A percentile compares a stretch with the other conserved stretches of the same genome.
These are phyloP conservation scores for Cordyceps cateniannulata DNA, from an alignment of 2,329 filamentous ascomycete genomes.

Conservation along the genomic window DNA sequence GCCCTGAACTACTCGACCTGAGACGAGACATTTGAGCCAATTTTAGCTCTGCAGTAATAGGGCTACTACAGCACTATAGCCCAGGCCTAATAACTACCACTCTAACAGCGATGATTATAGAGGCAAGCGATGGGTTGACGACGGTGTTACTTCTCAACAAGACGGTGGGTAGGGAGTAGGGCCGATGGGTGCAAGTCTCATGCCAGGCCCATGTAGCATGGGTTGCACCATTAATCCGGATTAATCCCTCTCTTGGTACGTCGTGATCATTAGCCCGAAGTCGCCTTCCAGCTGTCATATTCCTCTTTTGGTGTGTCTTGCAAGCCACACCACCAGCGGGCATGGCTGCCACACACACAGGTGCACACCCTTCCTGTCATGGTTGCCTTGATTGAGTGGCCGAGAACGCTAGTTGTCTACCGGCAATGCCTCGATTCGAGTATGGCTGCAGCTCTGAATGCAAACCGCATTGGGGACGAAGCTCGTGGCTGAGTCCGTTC, in stretches of 20 bases:
- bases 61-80: neutral
- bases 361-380: neutral
- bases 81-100: no score
- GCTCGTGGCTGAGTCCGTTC: neutral
- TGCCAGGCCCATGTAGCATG: no score
- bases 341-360: no score
- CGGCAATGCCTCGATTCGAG: neutral
- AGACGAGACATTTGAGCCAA: neutral
- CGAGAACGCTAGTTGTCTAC: neutral
- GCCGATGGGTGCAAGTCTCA: no score
- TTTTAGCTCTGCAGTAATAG: neutral
- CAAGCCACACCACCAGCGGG: conserved; percentile 2
- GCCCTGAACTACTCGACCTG: conserved; percentile 1
- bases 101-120: no score
- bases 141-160: no score
- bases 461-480: neutral
- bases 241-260: neutral
- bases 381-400: neutral
- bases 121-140: no score
- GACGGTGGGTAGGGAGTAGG: no score
- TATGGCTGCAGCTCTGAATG: neutral
- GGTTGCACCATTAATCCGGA: neutral
- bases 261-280: neutral
- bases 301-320: neutral
- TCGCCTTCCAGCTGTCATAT: neutral